Evolutionary conservation across 805 yeast genomes (phyloP).

Genomic region (Candida patagonica): DNA sequence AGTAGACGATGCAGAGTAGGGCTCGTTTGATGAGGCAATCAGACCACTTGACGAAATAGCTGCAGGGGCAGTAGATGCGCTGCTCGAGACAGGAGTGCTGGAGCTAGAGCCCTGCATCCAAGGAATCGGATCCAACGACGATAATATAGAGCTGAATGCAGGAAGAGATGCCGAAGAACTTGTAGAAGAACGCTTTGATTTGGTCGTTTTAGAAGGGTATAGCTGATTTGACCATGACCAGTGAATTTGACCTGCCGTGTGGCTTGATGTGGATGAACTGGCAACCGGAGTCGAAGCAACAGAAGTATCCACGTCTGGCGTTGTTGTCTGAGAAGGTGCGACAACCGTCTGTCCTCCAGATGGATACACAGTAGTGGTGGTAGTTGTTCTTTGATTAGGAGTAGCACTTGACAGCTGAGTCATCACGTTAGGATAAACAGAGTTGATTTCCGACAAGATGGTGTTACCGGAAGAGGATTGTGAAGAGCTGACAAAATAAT

Average conservation of each 20-base stretch:
- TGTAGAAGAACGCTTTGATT: background rate
- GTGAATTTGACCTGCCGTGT: background rate
- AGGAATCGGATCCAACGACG: background rate
- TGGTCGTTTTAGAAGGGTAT: background rate
- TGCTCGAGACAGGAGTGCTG: too few species aligned
- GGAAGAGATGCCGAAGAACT: background rate
- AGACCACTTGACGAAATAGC: too few species aligned
- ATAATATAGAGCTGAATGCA: conserved; percentile 1
- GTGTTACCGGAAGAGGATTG: too few species aligned
- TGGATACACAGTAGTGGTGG: too few species aligned
- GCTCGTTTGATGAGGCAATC: too few species aligned
- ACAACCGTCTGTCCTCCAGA: too few species aligned
- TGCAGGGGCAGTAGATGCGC: too few species aligned
- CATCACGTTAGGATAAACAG: conserved; percentile 16
- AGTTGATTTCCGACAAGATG: conserved; percentile 14
- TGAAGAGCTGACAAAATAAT: too few species aligned
- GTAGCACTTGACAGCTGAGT: conserved; percentile 11
- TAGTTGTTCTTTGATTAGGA: conserved; percentile 5
- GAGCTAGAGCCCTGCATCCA: too few species aligned
- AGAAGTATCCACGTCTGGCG: background rate
- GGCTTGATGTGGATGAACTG: background rate
- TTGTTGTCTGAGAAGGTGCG: background rate
- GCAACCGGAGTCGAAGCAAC: background rate
- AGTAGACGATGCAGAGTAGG: too few species aligned
- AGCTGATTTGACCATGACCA: background rate